Evolutionary conservation across 768 basidiomycete genomes (phyloP).

Genomic region (Floccularia luteovirens): DNA sequence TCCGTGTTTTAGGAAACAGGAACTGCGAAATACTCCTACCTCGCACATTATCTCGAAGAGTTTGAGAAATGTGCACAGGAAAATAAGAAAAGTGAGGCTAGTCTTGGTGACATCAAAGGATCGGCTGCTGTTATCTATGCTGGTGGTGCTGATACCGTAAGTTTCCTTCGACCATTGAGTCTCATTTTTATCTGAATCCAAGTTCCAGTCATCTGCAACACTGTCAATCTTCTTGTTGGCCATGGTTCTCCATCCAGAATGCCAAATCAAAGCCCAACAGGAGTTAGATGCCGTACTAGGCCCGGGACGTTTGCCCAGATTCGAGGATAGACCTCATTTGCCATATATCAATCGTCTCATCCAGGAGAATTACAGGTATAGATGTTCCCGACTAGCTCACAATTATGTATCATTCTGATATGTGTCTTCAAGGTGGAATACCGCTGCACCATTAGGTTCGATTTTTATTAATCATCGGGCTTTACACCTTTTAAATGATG

Average conservation of each 20-base stretch:
- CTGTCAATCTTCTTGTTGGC: neutral
- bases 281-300: slow-evolving; percentile 1
- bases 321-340: neutral
- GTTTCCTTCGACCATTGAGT: neutral
- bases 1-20: slow-evolving; percentile 6
- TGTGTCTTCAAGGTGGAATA: neutral
- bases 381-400: neutral
- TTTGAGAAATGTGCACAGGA: slow-evolving; percentile 4
- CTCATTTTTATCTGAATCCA: neutral
- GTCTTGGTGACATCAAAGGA: slow-evolving; percentile 7
- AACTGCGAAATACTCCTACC: slow-evolving; percentile 6
- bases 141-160: slow-evolving; percentile 11
- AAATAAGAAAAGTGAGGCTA: slow-evolving; percentile 1
- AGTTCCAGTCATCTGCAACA: neutral
- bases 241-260: slow-evolving; percentile 3
- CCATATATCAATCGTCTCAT: neutral
- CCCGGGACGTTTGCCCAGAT: neutral
- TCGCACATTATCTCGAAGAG: slow-evolving; percentile 6
- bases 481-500: neutral
- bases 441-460: neutral
- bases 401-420: neutral
- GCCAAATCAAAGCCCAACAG: neutral
- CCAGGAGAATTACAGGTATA: slow-evolving; percentile 1
- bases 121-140: slow-evolving; percentile 6
- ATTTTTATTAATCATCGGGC: neutral